Evolutionary conservation across 2,329 filamentous ascomycete species (phyloP), one percentile per base, ranked within the genome.

Genomic region (Diaporthe velutina): DNA sequence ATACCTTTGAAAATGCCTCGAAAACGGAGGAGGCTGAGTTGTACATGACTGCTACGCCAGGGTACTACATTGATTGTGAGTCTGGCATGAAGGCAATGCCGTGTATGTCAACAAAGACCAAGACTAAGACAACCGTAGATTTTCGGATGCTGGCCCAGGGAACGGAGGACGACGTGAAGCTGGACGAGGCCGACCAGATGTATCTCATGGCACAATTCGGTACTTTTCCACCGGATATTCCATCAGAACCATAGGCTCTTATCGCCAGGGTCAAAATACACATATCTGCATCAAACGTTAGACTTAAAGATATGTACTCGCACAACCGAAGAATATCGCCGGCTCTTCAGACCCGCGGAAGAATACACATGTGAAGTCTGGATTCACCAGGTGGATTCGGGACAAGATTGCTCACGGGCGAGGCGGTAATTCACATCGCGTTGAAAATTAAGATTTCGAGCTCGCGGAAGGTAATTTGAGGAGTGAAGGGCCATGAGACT

Each of bases 31-130:
- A 79, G 2, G 79, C 79, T 9, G 83, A 83, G 76, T 79, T 82
- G n/a, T 84, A 83, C 73, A 84, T 84, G 82, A 84, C 82, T 2
- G 81, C 81, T 9, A 84, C 82, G 7, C 83, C 82, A 9, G 82
- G 81, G 0, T 80, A 84, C 57, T 83, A 84, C 73, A 82, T 84
- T 30, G 82, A 83, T 42, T 84, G 83, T 83, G 71, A 80, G 82
- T 80, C n/a, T 10, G 35, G 60, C 35, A 17, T 22, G 19, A 70
- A 55, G 17, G 4, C 12, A 15, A 15, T 55, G 13, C 25, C 15
- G 1, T 28, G 30, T 38, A 28, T 17, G 13, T 68, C 4, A 17
- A 33, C 8, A 28, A n/a, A n/a, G n/a, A n/a, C n/a, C n/a, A n/a
- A 17, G 4, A 42, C 19, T 58, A 19, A 61, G 15, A n/a, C 40